phyloP scores from a whole-genome alignment of 2,329 filamentous ascomycete species.

The Microascus cirrosus region DNA sequence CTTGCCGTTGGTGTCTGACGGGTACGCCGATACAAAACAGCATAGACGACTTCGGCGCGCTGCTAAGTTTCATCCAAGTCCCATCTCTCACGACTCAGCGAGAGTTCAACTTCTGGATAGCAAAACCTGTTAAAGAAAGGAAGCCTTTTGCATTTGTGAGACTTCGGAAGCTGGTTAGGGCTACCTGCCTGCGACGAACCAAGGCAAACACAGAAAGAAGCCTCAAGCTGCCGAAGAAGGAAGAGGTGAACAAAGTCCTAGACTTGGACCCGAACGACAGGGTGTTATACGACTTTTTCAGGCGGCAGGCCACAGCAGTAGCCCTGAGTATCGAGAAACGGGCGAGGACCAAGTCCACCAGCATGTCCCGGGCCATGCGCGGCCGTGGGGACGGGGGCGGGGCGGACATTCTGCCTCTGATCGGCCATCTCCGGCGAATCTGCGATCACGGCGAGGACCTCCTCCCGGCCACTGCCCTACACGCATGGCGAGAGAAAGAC shows the following conservation, averaged over 20 bases:
- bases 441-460: conserved; percentile 18
- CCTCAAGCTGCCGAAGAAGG: background rate
- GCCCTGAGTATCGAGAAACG: background rate
- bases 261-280: background rate
- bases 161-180: background rate
- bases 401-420: conserved; percentile 11
- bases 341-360: background rate
- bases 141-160: background rate
- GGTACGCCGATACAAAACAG: conserved; percentile 44
- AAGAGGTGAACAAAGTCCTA: background rate
- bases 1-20: conserved; percentile 39
- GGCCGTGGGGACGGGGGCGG: background rate
- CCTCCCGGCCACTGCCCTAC: conserved; percentile 10
- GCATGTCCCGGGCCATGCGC: too few relatives aligned
- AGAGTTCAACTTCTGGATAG: conserved; percentile 31
- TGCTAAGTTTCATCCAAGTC: conserved; percentile 35
- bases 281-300: conserved; percentile 1
- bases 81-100: conserved; percentile 26
- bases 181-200: background rate
- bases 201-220: background rate
- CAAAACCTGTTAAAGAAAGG: conserved; percentile 21
- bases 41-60: conserved; percentile 37
- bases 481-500: conserved; percentile 2
- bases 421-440: conserved; percentile 14
- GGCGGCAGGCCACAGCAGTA: background rate